phyloP scores from a whole-genome alignment of 2,329 filamentous ascomycete genomes.

The Aspergillus transmontanensis region DNA sequence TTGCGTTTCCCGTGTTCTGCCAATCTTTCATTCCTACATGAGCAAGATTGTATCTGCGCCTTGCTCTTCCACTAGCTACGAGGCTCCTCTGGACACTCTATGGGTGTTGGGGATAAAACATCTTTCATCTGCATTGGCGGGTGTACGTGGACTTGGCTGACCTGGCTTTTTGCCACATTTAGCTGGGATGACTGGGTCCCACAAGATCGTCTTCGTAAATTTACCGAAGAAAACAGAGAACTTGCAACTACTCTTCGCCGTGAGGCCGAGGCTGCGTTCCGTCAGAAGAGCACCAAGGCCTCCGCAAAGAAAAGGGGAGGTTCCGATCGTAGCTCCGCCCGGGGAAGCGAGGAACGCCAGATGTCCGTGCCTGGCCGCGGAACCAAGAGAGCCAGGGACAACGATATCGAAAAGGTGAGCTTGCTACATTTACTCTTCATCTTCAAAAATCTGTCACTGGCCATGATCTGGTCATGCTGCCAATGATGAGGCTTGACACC shows the following conservation, averaged over 20 bases:
- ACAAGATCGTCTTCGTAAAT: constrained; percentile 89
- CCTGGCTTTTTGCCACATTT: constrained; percentile 17
- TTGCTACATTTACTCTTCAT: constrained; percentile 5
- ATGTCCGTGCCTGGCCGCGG: constrained; percentile 47
- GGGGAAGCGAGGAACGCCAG: constrained; percentile 49
- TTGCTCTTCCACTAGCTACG: neutral
- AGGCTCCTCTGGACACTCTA: neutral
- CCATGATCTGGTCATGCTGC: neutral
- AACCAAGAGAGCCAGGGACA: constrained; percentile 48
- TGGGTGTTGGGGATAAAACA: neutral
- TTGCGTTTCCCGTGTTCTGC: constrained; percentile 3
- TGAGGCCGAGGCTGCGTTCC: constrained; percentile 42
- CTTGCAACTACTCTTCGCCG: constrained; percentile 62
- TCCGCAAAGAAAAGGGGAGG: constrained; percentile 43
- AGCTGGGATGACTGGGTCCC: constrained; percentile 99
- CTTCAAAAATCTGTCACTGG: neutral
- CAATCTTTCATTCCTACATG: neutral
- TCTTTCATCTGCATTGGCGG: neutral
- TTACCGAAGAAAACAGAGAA: constrained; percentile 92
- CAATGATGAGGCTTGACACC: neutral
- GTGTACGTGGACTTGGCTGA: constrained; percentile 13
- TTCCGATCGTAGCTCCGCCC: constrained; percentile 46
- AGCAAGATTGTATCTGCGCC: too few relatives aligned
- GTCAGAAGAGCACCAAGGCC: constrained; percentile 36
- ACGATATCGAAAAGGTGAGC: constrained; percentile 52